These are phyloP conservation scores for Cryoendolithus antarcticus DNA, from an alignment of 2,329 filamentous ascomycete species.

Conservation along the genomic window DNA sequence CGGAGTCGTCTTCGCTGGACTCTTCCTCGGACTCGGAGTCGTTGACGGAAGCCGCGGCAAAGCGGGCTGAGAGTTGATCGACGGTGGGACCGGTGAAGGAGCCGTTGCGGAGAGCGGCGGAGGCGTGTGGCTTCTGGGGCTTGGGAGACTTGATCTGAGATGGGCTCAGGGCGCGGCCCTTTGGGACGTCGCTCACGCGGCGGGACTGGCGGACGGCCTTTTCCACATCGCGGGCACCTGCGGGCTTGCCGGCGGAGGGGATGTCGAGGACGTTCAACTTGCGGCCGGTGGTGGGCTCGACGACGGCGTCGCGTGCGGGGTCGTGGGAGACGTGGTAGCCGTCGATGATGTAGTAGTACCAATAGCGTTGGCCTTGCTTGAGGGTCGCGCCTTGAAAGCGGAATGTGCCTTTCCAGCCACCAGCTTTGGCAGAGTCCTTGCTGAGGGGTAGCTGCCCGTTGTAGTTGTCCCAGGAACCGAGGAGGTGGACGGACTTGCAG, in stretches of 20 bases:
- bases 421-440: conserved; percentile 71
- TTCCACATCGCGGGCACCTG: conserved; percentile 29
- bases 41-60: conserved; percentile 39
- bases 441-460: conserved; percentile 84
- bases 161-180: conserved; percentile 76
- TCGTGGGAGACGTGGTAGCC: conserved; percentile 97
- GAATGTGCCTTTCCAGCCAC: conserved; percentile 92
- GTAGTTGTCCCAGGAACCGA: conserved; percentile 99
- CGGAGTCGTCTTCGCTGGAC: conserved; percentile 54
- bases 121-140: conserved; percentile 77
- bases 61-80: conserved; percentile 56
- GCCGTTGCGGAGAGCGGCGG: conserved; percentile 71
- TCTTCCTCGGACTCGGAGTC: conserved; percentile 45
- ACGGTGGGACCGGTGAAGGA: conserved; percentile 66
- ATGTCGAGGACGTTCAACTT: conserved; percentile 97
- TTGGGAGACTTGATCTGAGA: conserved; percentile 86
- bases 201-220: conserved; percentile 30
- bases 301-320: conserved; percentile 74
- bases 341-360: conserved; percentile 99
- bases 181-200: conserved; percentile 59
- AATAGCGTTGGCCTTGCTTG: conserved; percentile 84
- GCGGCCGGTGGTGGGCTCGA: conserved; percentile 92
- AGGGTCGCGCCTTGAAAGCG: conserved; percentile 82
- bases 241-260: conserved; percentile 39
- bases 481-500: conserved; percentile 93